Evolutionary conservation across 73 alveolate species (phyloP).

Genomic region (Symbiodinium pilosum): DNA sequence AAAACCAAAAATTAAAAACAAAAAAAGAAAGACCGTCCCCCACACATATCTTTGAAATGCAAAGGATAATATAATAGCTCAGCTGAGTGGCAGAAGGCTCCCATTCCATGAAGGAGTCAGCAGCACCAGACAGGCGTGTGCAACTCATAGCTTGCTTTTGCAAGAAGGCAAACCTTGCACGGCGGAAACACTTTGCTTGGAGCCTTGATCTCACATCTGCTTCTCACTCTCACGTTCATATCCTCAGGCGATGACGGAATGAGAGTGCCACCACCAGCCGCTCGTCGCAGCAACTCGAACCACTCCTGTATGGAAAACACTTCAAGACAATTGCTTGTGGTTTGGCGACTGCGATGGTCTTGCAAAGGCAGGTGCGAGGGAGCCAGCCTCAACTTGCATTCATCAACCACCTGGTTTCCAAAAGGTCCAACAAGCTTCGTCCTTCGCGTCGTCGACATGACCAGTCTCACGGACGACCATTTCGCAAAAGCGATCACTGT

Average conservation of each 20-base stretch:
- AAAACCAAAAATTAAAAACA: not conserved
- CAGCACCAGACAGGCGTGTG: conserved; percentile 43
- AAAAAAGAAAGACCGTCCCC: not conserved
- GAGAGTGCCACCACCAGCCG: not conserved
- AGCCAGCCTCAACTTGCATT: not conserved
- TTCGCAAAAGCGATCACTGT: conserved; percentile 29
- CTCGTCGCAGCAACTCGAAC: conserved; percentile 22
- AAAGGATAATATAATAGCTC: no score
- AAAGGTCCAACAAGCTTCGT: no score
- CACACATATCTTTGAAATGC: not conserved
- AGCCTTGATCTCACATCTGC: no score
- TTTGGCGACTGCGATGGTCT: not conserved
- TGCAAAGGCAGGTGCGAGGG: not conserved
- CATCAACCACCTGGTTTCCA: no score
- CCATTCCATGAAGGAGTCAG: conserved; percentile 41
- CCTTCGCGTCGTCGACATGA: conserved; percentile 39
- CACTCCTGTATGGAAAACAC: conserved; percentile 38
- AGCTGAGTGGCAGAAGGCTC: conserved; percentile 31
- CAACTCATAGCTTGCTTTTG: conserved; percentile 25
- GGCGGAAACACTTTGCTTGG: not conserved
- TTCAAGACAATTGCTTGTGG: no score
- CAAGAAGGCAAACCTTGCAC: conserved; percentile 24
- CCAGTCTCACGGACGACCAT: conserved; percentile 50
- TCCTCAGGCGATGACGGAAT: not conserved
- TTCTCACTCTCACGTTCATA: no score